Base-by-base conservation (phyloP, 2,329 filamentous ascomycete genomes). In the Sporothrix pallida region DNA sequence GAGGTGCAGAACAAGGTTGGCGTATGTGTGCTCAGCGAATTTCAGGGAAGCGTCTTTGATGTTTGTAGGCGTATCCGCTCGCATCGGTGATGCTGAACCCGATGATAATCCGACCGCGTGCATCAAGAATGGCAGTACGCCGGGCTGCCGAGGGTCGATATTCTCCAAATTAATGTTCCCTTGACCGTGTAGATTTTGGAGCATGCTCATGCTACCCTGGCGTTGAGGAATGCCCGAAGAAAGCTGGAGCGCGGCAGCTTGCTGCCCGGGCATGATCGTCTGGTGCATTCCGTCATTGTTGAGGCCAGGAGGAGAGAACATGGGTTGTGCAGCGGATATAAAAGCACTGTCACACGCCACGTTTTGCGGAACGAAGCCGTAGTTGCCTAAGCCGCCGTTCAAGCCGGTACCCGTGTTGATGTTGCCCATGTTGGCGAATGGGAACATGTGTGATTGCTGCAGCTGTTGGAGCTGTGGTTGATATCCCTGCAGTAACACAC, bases 21-120 rank as follows among this genome's bases (percentile, higher is more conserved):
- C 85, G 80, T 95, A 95, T 46, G 91, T 87, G 76, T 86, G 86
- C 79, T 94, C 91, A n/a, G 92, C 92, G 82, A 90, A 90, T 15
- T 87, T 84, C 31, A 94, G 82, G 2, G 89, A 88, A 76, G 89
- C 91, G 76, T 94, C 92, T 76, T 89, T 91, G 79, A 93, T 93
- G 9, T 82, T 82, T 17, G 79, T 72, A 17, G 81, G 81, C 3
- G 65, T 60, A 3, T 76, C 75, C 2, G 60, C 74, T 1, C 58
- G n/a, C 9, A 65, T n/a, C n/a, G 75, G n/a, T 6, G 71, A n/a
- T 37, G 52, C 50, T 15, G 65, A n/a, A 8, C n/a, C 58, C 23
- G 67, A 58, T 31, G 67, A 15, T 17, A 54, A 15, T 4, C 48
- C 67, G 15, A 69, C 67, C 5, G 67, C 67, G 20, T 56, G 67